These are phyloP conservation scores for Atalantia buxifolia DNA, from an alignment of 345 rosid species.

Conservation along the genomic window DNA sequence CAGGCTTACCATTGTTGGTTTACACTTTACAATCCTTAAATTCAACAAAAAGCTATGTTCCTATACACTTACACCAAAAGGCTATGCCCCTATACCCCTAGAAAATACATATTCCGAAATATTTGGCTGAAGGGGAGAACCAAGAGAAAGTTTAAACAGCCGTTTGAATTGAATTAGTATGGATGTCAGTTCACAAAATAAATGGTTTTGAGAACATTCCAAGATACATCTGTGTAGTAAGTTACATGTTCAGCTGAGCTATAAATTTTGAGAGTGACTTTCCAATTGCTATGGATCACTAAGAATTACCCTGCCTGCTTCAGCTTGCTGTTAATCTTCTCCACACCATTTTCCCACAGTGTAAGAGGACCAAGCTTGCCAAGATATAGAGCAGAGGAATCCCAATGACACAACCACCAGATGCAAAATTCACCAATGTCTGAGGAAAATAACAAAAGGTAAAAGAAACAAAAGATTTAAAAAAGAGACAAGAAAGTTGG, in stretches of 20 bases:
- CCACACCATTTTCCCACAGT: slow-evolving; percentile 79
- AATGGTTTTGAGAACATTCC: not conserved
- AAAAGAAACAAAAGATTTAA: not conserved
- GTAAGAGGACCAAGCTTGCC: slow-evolving; percentile 57
- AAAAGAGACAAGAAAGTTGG: not conserved
- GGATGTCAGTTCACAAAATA: not conserved
- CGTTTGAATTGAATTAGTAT: not conserved
- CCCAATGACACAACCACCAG: slow-evolving; percentile 74
- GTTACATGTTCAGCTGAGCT: not conserved
- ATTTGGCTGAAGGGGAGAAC: not conserved
- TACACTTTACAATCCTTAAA: not conserved
- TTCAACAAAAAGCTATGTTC: too few relatives aligned
- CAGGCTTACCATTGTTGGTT: not conserved
- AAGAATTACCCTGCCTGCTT: slow-evolving; percentile 31
- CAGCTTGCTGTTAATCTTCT: slow-evolving; percentile 61
- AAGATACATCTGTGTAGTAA: not conserved
- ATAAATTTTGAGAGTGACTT: not conserved
- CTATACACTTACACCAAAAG: not conserved
- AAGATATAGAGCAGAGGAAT: slow-evolving; percentile 77
- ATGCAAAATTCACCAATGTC: slow-evolving; percentile 84
- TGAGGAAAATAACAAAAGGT: not conserved
- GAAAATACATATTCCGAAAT: not conserved
- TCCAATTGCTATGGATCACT: not conserved
- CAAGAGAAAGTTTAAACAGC: not conserved
- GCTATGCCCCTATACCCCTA: not conserved